A percentile compares a stretch with the other conserved stretches of the same genome.
Conservation (phyloP, 2,329 filamentous ascomycete species). For the Helicocarpus griseus region DNA sequence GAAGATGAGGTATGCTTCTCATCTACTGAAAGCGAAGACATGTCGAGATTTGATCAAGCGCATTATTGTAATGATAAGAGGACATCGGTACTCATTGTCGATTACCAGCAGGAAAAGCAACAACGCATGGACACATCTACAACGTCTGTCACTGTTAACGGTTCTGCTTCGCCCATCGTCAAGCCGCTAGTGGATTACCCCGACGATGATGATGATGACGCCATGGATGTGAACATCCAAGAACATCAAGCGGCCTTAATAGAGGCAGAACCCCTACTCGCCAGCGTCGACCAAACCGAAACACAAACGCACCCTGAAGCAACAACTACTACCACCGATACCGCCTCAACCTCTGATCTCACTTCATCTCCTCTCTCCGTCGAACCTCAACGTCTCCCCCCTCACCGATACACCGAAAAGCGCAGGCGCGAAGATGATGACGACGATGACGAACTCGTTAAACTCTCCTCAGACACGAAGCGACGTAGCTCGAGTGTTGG, state of each 20-base stretch:
- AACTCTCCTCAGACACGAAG: conserved; percentile 52
- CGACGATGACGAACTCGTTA: conserved; percentile 84
- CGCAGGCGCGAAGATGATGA: conserved; percentile 78
- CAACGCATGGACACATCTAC: conserved; percentile 11
- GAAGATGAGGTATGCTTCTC: conserved; percentile 50
- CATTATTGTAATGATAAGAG: not conserved
- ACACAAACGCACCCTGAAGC: not conserved
- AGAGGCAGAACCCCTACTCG: not conserved
- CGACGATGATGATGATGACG: conserved; percentile 73
- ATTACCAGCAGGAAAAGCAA: conserved; percentile 27
- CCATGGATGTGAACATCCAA: conserved; percentile 46
- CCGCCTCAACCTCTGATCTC: not conserved
- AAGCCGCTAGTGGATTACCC: conserved; percentile 84
- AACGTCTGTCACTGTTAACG: conserved; percentile 43
- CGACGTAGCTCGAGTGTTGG: conserved; percentile 35
- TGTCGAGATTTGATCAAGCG: not conserved
- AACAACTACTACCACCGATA: not conserved
- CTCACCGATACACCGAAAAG: conserved; percentile 78
- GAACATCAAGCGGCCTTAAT: conserved; percentile 15
- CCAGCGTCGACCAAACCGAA: not conserved
- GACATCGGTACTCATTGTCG: conserved; percentile 8
- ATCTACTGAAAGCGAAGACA: conserved; percentile 1
- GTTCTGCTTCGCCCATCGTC: conserved; percentile 46
- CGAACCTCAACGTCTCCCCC: conserved; percentile 35
- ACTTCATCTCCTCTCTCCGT: not conserved